A percentile compares a stretch with the other conserved stretches of the same genome.
Evolutionary conservation across 441 rosid species (phyloP).

Genomic region (Croton laevigatus): DNA sequence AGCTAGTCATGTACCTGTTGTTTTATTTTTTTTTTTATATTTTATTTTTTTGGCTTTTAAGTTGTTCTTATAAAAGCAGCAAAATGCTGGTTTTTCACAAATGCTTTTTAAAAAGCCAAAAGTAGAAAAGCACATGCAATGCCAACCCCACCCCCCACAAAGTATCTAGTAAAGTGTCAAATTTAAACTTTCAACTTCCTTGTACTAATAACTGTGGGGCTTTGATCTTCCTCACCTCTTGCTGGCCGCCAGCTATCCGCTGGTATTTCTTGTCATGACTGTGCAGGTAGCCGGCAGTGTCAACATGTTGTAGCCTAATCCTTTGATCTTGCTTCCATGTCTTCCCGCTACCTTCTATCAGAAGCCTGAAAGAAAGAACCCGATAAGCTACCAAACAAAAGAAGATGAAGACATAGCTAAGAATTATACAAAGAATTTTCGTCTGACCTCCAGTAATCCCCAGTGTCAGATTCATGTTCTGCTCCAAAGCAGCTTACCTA

Average conservation of each 20-base stretch:
- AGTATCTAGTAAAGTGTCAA: neutral
- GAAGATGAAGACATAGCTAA: neutral
- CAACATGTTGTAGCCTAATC: slow-evolving; percentile 88
- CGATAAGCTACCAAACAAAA: slow-evolving; percentile 2
- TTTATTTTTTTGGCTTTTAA: too few species aligned
- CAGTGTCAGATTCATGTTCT: slow-evolving; percentile 86
- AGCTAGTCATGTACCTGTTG: too few species aligned
- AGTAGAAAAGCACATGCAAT: neutral
- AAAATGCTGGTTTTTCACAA: too few species aligned
- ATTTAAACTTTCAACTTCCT: neutral
- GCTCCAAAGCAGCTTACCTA: slow-evolving; percentile 98
- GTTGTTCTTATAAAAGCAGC: too few species aligned
- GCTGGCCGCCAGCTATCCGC: slow-evolving; percentile 98
- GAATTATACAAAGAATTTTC: slow-evolving; percentile 3
- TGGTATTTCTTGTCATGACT: slow-evolving; percentile 96
- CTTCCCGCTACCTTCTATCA: slow-evolving; percentile 86
- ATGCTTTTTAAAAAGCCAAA: too few species aligned
- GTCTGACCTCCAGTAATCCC: slow-evolving; percentile 90
- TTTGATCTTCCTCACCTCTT: slow-evolving; percentile 60
- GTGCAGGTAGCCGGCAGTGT: slow-evolving; percentile 88
- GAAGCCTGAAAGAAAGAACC: slow-evolving; percentile 46
- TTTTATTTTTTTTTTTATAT: too few species aligned
- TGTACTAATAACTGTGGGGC: neutral
- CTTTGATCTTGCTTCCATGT: slow-evolving; percentile 93
- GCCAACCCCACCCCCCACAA: too few species aligned